A percentile compares a stretch with the other conserved stretches of the same genome.
phyloP scores from a whole-genome alignment of 352 stramenopile species.

The Thraustotheca clavata region DNA sequence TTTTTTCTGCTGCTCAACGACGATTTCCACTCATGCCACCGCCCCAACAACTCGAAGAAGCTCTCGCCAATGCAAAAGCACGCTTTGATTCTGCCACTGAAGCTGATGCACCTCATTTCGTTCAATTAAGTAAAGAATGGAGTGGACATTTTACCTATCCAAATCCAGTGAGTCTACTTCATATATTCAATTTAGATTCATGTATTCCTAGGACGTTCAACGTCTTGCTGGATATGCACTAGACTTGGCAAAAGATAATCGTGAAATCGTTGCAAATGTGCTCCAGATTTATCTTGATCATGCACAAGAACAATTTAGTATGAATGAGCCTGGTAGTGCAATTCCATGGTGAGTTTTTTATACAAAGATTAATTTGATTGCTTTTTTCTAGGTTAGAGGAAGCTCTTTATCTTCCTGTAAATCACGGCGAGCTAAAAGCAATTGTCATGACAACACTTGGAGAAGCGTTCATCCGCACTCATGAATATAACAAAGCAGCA shows the following conservation, averaged over 20 bases:
- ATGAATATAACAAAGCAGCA: constrained; percentile 25
- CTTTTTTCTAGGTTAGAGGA: constrained; percentile 23
- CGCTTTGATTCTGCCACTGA: not conserved
- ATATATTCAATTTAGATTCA: not conserved
- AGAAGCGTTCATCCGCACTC: constrained; percentile 21
- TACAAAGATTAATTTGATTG: not conserved
- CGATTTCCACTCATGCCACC: constrained; percentile 26
- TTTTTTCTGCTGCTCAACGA: constrained; percentile 23
- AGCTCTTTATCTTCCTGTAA: constrained; percentile 15
- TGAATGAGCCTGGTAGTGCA: not conserved
- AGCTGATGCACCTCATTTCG: not conserved
- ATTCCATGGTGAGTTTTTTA: constrained; percentile 6
- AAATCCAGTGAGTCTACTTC: constrained; percentile 14
- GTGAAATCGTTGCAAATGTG: not conserved
- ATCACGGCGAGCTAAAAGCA: not conserved
- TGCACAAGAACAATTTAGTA: not conserved
- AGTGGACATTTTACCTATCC: constrained; percentile 16
- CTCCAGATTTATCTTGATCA: constrained; percentile 4
- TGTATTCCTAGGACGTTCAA: constrained; percentile 19
- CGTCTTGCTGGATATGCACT: constrained; percentile 6
- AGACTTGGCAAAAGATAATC: not conserved
- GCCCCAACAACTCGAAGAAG: constrained; percentile 11
- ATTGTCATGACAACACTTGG: constrained; percentile 20
- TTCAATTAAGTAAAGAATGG: constrained; percentile 2
- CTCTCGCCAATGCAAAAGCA: not conserved